phyloP scores from a whole-genome alignment of 805 yeast species.

The Groenewaldozyma tartarivorans region DNA sequence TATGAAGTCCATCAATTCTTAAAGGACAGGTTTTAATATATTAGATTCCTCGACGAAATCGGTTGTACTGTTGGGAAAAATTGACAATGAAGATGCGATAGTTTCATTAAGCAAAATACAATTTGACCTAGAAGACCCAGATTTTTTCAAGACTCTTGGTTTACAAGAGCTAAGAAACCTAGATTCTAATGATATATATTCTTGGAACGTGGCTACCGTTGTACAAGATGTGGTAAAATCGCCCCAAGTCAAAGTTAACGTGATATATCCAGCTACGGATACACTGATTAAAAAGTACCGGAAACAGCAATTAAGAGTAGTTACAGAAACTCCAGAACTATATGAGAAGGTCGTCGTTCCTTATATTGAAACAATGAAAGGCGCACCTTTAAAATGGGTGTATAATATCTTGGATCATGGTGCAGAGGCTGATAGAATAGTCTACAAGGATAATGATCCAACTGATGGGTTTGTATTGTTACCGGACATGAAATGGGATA shows the following conservation, averaged over 20 bases:
- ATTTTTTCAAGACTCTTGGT: conserved; percentile 5
- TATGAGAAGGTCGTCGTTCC: conserved; percentile 59
- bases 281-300: conserved; percentile 72
- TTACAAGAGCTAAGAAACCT: conserved; percentile 28
- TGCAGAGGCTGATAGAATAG: conserved; percentile 75
- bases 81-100: conserved; percentile 55
- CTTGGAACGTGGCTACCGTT: conserved; percentile 61
- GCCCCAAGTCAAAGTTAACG: conserved; percentile 62
- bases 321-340: conserved; percentile 73
- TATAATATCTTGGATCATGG: conserved; percentile 71
- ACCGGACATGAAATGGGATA: conserved; percentile 98
- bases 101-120: conserved; percentile 65
- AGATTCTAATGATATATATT: conserved; percentile 74
- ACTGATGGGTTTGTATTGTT: conserved; percentile 58
- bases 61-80: conserved; percentile 58
- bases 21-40: conserved; percentile 20
- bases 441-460: conserved; percentile 50
- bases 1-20: conserved; percentile 7
- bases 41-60: conserved; percentile 59
- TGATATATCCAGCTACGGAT: conserved; percentile 84
- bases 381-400: conserved; percentile 83
- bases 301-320: conserved; percentile 48
- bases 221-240: conserved; percentile 31
- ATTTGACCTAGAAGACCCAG: conserved; percentile 28
- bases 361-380: conserved; percentile 65